Evolutionary conservation across 208 protist species (phyloP).

Genomic region (Acanthamoeba lenticulata): DNA sequence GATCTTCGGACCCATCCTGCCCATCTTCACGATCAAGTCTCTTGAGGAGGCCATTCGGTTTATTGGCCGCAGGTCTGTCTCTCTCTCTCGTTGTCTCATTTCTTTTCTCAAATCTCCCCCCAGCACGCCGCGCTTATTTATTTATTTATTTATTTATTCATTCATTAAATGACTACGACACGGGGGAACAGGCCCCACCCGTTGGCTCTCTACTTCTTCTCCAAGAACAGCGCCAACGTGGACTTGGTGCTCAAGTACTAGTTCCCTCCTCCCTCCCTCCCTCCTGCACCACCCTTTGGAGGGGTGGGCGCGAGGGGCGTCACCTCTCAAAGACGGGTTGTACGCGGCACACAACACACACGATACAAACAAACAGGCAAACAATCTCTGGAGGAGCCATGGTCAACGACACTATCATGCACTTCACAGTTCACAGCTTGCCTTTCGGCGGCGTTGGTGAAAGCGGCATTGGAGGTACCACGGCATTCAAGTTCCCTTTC

Average conservation of each 20-base stretch:
- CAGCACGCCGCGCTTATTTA: no score
- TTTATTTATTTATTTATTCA: no score
- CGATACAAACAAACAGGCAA: constrained; percentile 24
- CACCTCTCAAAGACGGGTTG: constrained; percentile 88
- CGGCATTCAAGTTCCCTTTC: neutral
- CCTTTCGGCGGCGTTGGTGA: constrained; percentile 93
- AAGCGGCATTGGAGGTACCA: constrained; percentile 87
- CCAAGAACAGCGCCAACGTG: constrained; percentile 77
- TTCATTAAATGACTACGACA: no score
- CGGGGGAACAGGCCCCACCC: constrained; percentile 85
- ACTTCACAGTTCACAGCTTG: constrained; percentile 73
- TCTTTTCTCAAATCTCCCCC: neutral
- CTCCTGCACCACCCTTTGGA: no score
- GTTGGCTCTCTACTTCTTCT: constrained; percentile 93
- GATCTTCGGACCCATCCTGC: constrained; percentile 95
- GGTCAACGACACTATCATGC: constrained; percentile 78
- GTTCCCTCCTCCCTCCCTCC: constrained; percentile 56
- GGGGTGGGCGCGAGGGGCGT: no score
- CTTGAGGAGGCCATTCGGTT: constrained; percentile 85
- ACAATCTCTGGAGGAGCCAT: constrained; percentile 61
- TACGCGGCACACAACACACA: neutral
- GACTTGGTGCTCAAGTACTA: constrained; percentile 77
- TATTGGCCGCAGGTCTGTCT: constrained; percentile 76
- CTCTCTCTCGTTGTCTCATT: neutral
- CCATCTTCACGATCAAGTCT: constrained; percentile 83